These are phyloP conservation scores for Lasiosphaeris hirsuta DNA, from an alignment of 495 filamentous ascomycete species.

Conservation along the genomic window DNA sequence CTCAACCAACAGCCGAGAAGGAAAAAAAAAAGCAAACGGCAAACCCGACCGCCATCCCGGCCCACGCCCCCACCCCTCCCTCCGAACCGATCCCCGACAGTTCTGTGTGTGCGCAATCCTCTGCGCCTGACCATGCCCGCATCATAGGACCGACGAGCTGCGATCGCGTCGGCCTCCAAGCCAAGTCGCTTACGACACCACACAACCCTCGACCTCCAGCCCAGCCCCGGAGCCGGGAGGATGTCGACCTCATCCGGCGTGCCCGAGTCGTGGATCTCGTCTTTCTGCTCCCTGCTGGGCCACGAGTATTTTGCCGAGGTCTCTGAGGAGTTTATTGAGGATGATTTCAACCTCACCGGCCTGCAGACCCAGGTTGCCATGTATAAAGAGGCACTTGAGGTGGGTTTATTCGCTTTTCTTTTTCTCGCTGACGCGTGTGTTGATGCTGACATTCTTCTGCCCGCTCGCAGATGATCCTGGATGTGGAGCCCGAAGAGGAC, in stretches of 20 bases:
- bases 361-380: conserved; percentile 93
- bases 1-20: neutral
- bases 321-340: conserved; percentile 97
- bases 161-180: conserved; percentile 21
- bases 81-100: neutral
- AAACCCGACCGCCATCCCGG: neutral
- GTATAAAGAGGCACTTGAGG: conserved; percentile 89
- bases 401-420: conserved; percentile 20
- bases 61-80: neutral
- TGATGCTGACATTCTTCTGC: conserved; percentile 17
- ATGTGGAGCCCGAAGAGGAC: conserved; percentile 93
- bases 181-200: neutral
- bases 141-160: conserved; percentile 21
- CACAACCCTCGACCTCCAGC: neutral
- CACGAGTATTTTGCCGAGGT: conserved; percentile 99
- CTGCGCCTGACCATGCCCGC: conserved; percentile 26
- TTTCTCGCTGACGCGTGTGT: neutral
- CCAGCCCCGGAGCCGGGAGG: conserved; percentile 6
- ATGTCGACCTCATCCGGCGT: conserved; percentile 76
- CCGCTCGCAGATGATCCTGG: conserved; percentile 85
- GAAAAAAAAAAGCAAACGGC: neutral
- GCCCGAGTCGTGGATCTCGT: conserved; percentile 94
- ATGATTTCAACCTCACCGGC: conserved; percentile 98
- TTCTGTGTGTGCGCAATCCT: conserved; percentile 6
- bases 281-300: conserved; percentile 90